A percentile compares a stretch with the other conserved stretches of the same genome.
phyloP scores from a whole-genome alignment of 768 basidiomycete genomes.

The Hygrocybe coccinea region DNA sequence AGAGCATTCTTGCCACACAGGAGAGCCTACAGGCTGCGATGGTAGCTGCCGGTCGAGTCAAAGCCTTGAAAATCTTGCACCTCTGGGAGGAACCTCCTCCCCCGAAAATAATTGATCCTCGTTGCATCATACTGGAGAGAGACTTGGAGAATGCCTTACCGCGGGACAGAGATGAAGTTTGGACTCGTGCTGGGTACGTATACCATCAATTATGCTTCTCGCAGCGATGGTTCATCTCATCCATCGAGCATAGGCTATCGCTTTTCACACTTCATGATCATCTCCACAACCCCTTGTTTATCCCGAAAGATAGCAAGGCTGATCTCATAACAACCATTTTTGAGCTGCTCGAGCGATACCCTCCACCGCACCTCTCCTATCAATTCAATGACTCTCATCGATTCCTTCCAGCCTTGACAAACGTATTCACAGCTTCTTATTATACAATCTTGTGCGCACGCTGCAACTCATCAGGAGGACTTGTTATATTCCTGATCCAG shows the following conservation, averaged over 20 bases:
- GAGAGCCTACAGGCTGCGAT: slow-evolving; percentile 6
- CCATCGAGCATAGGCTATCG: slow-evolving; percentile 8
- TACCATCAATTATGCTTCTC: neutral
- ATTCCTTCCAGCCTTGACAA: slow-evolving; percentile 8
- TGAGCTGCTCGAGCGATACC: slow-evolving; percentile 12
- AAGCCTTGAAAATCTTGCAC: slow-evolving; percentile 1
- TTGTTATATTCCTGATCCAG: slow-evolving; percentile 6
- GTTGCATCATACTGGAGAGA: slow-evolving; percentile 11
- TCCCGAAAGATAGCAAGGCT: slow-evolving; percentile 9
- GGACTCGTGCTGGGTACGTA: slow-evolving; percentile 14
- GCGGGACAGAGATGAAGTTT: slow-evolving; percentile 12
- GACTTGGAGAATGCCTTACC: slow-evolving; percentile 8
- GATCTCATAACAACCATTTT: slow-evolving; percentile 16
- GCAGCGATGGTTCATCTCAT: neutral
- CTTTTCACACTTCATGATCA: slow-evolving; percentile 12
- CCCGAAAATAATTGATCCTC: slow-evolving; percentile 6
- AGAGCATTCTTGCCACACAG: slow-evolving; percentile 16
- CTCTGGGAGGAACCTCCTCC: slow-evolving; percentile 1
- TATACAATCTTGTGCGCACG: slow-evolving; percentile 12
- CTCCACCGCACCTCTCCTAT: slow-evolving; percentile 5
- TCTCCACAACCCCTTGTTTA: slow-evolving; percentile 11
- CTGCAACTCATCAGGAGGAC: slow-evolving; percentile 13
- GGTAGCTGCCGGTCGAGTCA: neutral
- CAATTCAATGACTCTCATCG: slow-evolving; percentile 3
- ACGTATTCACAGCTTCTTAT: slow-evolving; percentile 13